Evolutionary conservation across 192 early-diverging fungal genomes (phyloP).

Genomic region (Backusella luteola): DNA sequence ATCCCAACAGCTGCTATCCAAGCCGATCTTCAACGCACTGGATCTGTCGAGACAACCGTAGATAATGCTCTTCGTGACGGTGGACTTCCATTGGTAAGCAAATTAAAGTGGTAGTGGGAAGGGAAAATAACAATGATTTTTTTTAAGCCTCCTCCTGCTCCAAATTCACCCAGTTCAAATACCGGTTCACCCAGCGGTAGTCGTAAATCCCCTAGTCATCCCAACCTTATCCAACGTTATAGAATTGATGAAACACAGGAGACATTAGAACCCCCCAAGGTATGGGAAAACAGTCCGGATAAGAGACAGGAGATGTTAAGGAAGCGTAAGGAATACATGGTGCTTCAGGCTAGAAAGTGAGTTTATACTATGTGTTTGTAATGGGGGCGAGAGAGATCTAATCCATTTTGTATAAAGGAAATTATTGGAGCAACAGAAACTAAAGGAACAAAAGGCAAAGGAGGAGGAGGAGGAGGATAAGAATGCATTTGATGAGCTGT

Average conservation of each 20-base stretch:
- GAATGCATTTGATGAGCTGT: constrained; percentile 24
- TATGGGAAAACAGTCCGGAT: constrained; percentile 59
- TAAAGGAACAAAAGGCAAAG: not conserved
- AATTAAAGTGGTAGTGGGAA: too few species aligned
- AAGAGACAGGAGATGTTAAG: constrained; percentile 61
- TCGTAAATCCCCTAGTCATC: constrained; percentile 33
- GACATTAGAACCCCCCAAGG: constrained; percentile 48
- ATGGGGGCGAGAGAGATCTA: not conserved
- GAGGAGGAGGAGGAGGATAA: not conserved
- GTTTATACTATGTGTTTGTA: not conserved
- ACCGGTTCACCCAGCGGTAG: constrained; percentile 35
- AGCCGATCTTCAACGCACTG: constrained; percentile 74
- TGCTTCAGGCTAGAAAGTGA: constrained; percentile 69
- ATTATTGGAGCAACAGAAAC: constrained; percentile 21
- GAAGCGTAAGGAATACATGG: constrained; percentile 68
- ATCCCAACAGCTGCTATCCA: constrained; percentile 73
- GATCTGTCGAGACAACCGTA: constrained; percentile 78
- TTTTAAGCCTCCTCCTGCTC: not conserved
- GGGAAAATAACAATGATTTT: too few species aligned
- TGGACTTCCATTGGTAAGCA: constrained; percentile 53
- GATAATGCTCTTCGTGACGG: constrained; percentile 76
- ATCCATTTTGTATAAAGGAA: not conserved
- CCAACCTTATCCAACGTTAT: constrained; percentile 50
- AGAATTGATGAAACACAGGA: constrained; percentile 45
- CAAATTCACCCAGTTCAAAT: constrained; percentile 11